Percentiles rank a stretch among this genome's conserved stretches.
These are phyloP conservation scores for Polyplosphaeria fusca DNA, from an alignment of 495 filamentous ascomycete genomes.

Conservation along the genomic window DNA sequence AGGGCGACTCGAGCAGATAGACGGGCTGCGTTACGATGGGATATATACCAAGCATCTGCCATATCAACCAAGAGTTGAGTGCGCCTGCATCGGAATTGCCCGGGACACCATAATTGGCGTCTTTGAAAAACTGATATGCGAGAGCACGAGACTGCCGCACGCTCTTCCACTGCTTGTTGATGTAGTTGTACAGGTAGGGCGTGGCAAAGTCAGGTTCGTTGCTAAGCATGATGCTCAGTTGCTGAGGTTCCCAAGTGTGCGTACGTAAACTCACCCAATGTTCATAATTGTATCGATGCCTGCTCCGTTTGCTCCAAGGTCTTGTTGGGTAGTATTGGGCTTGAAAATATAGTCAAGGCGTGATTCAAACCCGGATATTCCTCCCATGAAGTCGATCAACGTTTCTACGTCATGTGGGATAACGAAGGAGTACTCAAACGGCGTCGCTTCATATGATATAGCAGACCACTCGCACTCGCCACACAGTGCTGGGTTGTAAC, in stretches of 20 bases:
- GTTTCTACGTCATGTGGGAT: conserved; percentile 36
- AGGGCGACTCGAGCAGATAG: conserved; percentile 35
- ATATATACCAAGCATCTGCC: conserved; percentile 40
- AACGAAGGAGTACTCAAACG: conserved; percentile 35
- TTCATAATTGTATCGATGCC: conserved; percentile 35
- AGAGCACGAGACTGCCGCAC: conserved; percentile 28
- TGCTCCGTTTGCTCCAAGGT: conserved; percentile 33
- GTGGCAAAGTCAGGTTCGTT: conserved; percentile 39
- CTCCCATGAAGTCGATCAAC: conserved; percentile 40
- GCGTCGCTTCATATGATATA: conserved; percentile 34
- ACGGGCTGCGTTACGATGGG: conserved; percentile 36
- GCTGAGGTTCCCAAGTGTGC: too few species aligned
- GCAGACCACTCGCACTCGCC: conserved; percentile 32
- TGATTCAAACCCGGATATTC: conserved; percentile 23
- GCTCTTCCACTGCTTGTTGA: conserved; percentile 35
- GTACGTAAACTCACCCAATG: conserved; percentile 29
- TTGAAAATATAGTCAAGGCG: conserved; percentile 36
- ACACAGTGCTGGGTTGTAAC: conserved; percentile 35
- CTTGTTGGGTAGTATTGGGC: conserved; percentile 25
- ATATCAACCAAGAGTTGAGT: conserved; percentile 35
- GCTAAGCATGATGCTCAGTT: too few species aligned
- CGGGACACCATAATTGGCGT: conserved; percentile 32
- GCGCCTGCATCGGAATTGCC: conserved; percentile 40
- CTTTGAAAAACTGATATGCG: conserved; percentile 31
- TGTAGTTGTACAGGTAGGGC: conserved; percentile 39